A percentile compares a stretch with the other conserved stretches of the same genome.
These are phyloP conservation scores for Bretschneidera sinensis DNA, from an alignment of 345 rosid genomes.

Conservation along the genomic window DNA sequence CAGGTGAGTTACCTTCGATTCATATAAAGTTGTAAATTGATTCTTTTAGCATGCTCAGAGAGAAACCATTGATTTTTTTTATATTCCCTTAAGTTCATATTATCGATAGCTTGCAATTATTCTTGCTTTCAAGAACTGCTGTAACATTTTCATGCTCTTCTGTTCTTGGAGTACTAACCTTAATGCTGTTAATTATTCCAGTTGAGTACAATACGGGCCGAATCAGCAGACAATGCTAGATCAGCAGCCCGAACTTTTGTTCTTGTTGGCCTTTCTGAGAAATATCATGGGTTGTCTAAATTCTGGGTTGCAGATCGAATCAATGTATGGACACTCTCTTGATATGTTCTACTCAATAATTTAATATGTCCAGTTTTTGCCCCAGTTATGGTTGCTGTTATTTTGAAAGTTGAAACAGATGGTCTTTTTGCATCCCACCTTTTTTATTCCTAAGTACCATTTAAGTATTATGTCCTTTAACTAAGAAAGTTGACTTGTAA, in stretches of 20 bases:
- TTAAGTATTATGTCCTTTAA: no score
- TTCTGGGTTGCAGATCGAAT: slow-evolving; percentile 83
- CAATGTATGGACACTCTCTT: slow-evolving; percentile 43
- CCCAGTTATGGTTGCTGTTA: background rate
- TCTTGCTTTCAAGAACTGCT: background rate
- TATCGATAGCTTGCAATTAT: background rate
- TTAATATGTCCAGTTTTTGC: background rate
- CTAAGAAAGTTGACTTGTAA: background rate
- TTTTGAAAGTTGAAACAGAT: background rate
- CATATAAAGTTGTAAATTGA: background rate
- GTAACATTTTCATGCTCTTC: background rate
- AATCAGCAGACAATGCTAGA: slow-evolving; percentile 87
- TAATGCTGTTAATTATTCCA: slow-evolving; percentile 30
- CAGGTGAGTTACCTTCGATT: slow-evolving; percentile 46
- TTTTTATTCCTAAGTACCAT: background rate
- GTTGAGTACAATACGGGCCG: slow-evolving; percentile 98
- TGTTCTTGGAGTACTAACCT: slow-evolving; percentile 8
- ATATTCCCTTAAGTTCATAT: background rate
- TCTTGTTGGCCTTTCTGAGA: slow-evolving; percentile 86
- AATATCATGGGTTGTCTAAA: slow-evolving; percentile 66
- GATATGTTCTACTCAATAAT: background rate
- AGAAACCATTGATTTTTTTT: background rate
- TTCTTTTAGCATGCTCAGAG: background rate
- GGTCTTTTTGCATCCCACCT: background rate
- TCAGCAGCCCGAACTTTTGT: slow-evolving; percentile 81